Conservation (phyloP, 2,329 filamentous ascomycete genomes). For the Thelonectria olida region DNA sequence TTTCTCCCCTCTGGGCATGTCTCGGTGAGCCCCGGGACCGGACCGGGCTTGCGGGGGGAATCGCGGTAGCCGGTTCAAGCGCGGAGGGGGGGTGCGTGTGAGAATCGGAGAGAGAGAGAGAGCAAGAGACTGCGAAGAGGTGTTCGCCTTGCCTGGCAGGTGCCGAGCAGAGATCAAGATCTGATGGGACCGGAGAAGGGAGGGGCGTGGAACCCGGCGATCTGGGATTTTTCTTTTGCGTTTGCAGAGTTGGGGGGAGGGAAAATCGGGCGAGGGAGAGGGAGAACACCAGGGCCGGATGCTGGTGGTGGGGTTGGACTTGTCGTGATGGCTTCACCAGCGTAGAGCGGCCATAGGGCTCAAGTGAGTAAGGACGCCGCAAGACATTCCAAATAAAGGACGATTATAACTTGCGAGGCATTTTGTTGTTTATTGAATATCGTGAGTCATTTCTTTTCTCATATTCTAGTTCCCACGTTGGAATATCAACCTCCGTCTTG, state of each 20-base stretch:
- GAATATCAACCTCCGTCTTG: too few relatives aligned
- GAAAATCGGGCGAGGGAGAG: neutral
- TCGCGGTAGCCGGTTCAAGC: neutral
- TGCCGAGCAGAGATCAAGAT: conserved; percentile 22
- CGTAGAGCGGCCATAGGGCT: too few relatives aligned
- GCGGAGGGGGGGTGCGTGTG: neutral
- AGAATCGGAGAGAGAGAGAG: neutral
- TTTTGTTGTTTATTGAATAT: too few relatives aligned
- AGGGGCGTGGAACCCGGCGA: conserved; percentile 12
- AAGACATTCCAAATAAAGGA: too few relatives aligned
- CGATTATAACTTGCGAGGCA: too few relatives aligned
- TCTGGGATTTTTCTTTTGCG: conserved; percentile 8
- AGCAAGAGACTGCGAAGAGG: neutral
- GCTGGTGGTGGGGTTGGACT: conserved; percentile 8
- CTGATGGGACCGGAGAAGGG: conserved; percentile 21
- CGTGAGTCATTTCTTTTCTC: too few relatives aligned
- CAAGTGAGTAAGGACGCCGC: too few relatives aligned
- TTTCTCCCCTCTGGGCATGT: neutral
- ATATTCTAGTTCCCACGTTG: too few relatives aligned
- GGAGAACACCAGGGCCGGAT: conserved; percentile 32
- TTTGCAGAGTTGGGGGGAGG: neutral
- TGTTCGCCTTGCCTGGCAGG: neutral
- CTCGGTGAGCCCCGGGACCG: conserved; percentile 22
- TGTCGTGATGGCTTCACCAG: conserved; percentile 37
- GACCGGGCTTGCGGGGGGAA: conserved; percentile 3